A percentile compares a stretch with the other conserved stretches of the same genome.
phyloP scores from a whole-genome alignment of 805 yeast species.

The Yamadazyma nakazawae region DNA sequence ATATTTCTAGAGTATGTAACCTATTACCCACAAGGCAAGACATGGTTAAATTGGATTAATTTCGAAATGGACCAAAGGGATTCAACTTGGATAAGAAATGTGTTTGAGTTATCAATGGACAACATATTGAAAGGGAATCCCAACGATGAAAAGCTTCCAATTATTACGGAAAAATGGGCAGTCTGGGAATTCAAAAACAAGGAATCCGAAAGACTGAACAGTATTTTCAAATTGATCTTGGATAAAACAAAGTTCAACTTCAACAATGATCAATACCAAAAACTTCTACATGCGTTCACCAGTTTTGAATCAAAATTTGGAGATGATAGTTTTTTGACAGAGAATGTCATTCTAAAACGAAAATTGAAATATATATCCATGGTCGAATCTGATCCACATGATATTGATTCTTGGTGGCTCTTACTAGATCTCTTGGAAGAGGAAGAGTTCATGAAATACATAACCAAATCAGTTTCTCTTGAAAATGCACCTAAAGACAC shows the following conservation, averaged over 20 bases:
- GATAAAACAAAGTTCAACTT: conserved; percentile 22
- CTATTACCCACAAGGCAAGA: conserved; percentile 30
- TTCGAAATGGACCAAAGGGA: conserved; percentile 47
- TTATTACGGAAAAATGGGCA: conserved; percentile 55
- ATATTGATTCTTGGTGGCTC: conserved; percentile 84
- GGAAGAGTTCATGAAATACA: conserved; percentile 24
- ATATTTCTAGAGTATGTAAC: conserved; percentile 55
- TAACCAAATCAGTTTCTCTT: conserved; percentile 41
- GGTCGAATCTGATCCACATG: conserved; percentile 45
- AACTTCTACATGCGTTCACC: conserved; percentile 38
- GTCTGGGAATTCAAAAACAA: conserved; percentile 61
- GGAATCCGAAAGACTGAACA: conserved; percentile 62
- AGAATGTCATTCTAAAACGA: conserved; percentile 46
- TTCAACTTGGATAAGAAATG: conserved; percentile 54
- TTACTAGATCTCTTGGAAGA: conserved; percentile 53
- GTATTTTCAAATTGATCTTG: conserved; percentile 52
- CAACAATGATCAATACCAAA: conserved; percentile 30
- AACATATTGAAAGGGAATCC: conserved; percentile 28
- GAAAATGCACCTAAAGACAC: conserved; percentile 31
- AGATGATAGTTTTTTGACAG: conserved; percentile 49
- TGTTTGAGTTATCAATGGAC: conserved; percentile 67
- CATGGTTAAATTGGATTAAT: conserved; percentile 74
- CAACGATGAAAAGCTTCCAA: conserved; percentile 26
- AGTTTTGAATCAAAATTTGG: conserved; percentile 69
- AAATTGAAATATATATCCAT: conserved; percentile 50